These are phyloP conservation scores for Fistulifera pelliculosa DNA, from an alignment of 108 stramenopile species.

Conservation along the genomic window DNA sequence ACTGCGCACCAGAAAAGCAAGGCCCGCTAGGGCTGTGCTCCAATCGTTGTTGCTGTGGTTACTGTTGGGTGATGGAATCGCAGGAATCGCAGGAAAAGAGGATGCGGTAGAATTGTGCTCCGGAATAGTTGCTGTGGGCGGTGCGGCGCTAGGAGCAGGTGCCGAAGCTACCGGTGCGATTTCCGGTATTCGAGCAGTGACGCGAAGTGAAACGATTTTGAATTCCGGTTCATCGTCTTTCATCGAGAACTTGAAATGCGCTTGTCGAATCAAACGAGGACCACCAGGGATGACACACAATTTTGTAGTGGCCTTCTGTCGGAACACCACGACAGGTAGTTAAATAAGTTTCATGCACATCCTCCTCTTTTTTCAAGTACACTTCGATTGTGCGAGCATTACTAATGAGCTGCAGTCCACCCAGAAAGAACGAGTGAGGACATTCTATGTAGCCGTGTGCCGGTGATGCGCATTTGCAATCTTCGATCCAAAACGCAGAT, in stretches of 20 bases:
- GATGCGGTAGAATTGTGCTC: too few relatives aligned
- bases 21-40: too few relatives aligned
- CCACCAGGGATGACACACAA: slow-evolving; percentile 36
- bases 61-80: too few relatives aligned
- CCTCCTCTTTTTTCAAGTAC: slow-evolving; percentile 14
- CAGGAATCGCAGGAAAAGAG: too few relatives aligned
- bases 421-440: slow-evolving; percentile 14
- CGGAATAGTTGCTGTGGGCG: too few relatives aligned
- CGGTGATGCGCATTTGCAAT: too few relatives aligned
- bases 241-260: background rate
- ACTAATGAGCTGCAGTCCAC: slow-evolving; percentile 32
- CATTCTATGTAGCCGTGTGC: background rate
- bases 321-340: slow-evolving; percentile 30
- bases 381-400: slow-evolving; percentile 19
- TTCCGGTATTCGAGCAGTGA: slow-evolving; percentile 23
- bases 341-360: slow-evolving; percentile 14
- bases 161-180: too few relatives aligned
- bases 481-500: background rate
- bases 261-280: slow-evolving; percentile 13
- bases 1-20: too few relatives aligned
- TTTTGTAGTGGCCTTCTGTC: slow-evolving; percentile 12
- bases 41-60: too few relatives aligned
- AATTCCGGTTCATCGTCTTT: slow-evolving; percentile 2
- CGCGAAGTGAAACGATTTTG: background rate
- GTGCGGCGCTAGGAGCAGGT: too few relatives aligned